Evolutionary conservation across 148 eudicot genomes (phyloP).

Genomic region (Diospyros lotus): DNA sequence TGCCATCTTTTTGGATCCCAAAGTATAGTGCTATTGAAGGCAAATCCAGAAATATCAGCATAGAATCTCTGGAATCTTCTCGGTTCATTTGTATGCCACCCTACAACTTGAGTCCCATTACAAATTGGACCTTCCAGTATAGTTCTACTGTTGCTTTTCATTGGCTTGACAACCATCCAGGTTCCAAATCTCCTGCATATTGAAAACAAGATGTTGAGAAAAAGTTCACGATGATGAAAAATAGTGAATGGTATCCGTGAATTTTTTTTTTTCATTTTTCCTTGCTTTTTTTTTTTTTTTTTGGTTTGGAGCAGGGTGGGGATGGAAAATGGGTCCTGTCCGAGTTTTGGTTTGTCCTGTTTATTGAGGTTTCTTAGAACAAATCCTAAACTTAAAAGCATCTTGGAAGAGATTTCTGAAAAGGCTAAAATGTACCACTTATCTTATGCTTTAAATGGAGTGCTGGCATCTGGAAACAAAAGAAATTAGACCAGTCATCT

Average conservation of each 20-base stretch:
- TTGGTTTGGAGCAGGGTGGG: too few relatives aligned
- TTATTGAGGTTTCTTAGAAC: too few relatives aligned
- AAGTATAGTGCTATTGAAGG: conserved; percentile 80
- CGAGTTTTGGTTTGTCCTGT: too few relatives aligned
- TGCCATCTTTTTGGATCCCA: conserved; percentile 86
- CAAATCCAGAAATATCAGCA: conserved; percentile 69
- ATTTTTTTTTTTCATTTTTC: neutral
- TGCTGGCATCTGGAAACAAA: too few relatives aligned
- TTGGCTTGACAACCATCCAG: conserved; percentile 64
- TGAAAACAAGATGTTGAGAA: conserved; percentile 7
- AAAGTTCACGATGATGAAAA: neutral
- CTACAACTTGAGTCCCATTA: conserved; percentile 59
- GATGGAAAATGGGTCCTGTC: too few relatives aligned
- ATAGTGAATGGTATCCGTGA: neutral
- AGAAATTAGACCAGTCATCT: too few relatives aligned
- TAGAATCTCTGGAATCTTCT: conserved; percentile 66
- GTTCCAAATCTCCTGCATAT: conserved; percentile 76
- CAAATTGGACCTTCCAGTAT: conserved; percentile 67
- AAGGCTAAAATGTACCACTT: too few relatives aligned
- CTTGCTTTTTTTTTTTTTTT: too few relatives aligned
- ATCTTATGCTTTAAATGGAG: too few relatives aligned
- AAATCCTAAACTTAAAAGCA: too few relatives aligned
- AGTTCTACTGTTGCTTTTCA: conserved; percentile 17
- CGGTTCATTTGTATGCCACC: conserved; percentile 59
- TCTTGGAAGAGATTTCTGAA: too few relatives aligned